Percentiles rank a stretch among this genome's conserved stretches.
These are phyloP conservation scores for Onygena corvina DNA, from an alignment of 2,329 filamentous ascomycete species.

Conservation along the genomic window DNA sequence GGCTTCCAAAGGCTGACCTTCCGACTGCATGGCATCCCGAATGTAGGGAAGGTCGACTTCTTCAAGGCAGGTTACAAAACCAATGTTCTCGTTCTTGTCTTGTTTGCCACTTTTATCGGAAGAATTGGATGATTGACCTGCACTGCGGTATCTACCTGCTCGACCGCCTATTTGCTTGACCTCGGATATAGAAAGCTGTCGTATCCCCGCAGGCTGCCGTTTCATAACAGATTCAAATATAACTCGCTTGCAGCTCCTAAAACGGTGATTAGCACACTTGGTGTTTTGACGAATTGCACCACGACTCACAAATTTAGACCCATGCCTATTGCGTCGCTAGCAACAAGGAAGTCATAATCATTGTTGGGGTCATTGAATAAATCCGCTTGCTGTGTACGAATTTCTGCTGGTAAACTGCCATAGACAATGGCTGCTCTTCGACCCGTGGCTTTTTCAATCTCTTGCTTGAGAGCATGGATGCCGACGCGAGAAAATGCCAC, in stretches of 20 bases:
- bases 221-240: constrained; percentile 73
- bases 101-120: constrained; percentile 19
- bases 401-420: constrained; percentile 81
- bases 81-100: constrained; percentile 38
- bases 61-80: constrained; percentile 70
- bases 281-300: neutral
- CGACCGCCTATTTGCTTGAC: constrained; percentile 92
- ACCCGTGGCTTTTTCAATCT: constrained; percentile 64
- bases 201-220: constrained; percentile 48
- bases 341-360: constrained; percentile 87
- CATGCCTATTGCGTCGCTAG: constrained; percentile 95
- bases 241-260: constrained; percentile 66
- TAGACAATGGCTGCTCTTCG: constrained; percentile 85
- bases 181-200: constrained; percentile 57
- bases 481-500: constrained; percentile 73
- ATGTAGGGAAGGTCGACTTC: constrained; percentile 54
- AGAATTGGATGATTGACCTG: constrained; percentile 39
- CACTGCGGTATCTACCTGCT: constrained; percentile 73
- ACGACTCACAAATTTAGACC: constrained; percentile 68
- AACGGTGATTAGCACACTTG: constrained; percentile 15
- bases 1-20: constrained; percentile 53
- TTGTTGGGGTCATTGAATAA: constrained; percentile 93
- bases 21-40: constrained; percentile 47
- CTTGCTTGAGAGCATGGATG: constrained; percentile 66
- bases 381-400: constrained; percentile 75